Conservation (phyloP, 257 asterid species). For the Ilex asprella region DNA sequence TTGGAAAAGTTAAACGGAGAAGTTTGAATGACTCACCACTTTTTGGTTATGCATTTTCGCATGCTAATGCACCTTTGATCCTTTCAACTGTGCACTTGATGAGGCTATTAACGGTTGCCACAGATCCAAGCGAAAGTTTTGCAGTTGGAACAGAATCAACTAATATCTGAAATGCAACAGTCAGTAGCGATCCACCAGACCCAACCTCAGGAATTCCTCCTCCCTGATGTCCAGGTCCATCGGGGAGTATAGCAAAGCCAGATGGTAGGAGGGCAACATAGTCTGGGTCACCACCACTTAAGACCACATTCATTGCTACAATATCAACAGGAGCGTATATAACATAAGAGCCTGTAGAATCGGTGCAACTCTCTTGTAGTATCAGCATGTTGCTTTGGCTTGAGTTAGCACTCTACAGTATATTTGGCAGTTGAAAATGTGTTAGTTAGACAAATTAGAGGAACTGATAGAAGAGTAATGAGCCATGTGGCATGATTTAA, state of each 20-base stretch:
- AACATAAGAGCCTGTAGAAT: conserved; percentile 41
- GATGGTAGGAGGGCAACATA: conserved; percentile 53
- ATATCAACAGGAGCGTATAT: conserved; percentile 44
- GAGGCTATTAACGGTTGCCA: conserved; percentile 48
- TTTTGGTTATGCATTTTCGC: conserved; percentile 21
- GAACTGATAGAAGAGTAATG: neutral
- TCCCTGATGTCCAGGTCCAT: conserved; percentile 22
- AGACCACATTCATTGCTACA: conserved; percentile 41
- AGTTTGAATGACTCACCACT: conserved; percentile 6
- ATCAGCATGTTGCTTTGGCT: conserved; percentile 49
- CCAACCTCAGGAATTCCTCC: conserved; percentile 19
- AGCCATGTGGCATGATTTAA: neutral
- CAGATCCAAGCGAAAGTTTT: conserved; percentile 47
- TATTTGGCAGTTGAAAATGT: neutral
- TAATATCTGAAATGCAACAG: conserved; percentile 52
- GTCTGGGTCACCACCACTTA: conserved; percentile 48
- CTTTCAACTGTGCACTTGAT: conserved; percentile 52
- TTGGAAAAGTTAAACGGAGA: neutral
- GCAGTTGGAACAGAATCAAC: conserved; percentile 56
- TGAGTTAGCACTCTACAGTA: conserved; percentile 39
- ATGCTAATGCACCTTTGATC: conserved; percentile 32
- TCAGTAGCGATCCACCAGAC: conserved; percentile 36
- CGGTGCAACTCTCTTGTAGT: conserved; percentile 43
- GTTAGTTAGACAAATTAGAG: neutral
- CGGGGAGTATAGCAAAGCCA: conserved; percentile 55